Evolutionary conservation across 176 grass and related monocot genomes (phyloP).

Genomic region (Aegilops speltoides): DNA sequence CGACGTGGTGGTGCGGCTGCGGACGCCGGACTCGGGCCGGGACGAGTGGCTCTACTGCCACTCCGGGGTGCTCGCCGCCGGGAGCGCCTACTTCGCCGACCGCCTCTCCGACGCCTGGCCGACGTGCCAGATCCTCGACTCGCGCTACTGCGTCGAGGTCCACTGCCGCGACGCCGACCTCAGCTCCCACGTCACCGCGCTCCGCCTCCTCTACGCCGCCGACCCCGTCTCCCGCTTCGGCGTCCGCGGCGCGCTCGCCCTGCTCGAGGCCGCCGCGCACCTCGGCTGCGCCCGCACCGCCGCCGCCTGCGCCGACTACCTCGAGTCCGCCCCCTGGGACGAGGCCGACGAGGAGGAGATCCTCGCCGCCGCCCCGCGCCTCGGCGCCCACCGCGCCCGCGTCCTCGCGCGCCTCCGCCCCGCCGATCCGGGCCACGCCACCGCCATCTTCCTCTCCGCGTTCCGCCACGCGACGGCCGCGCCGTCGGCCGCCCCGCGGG

Average conservation of each 20-base stretch:
- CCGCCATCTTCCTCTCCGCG: slow-evolving; percentile 60
- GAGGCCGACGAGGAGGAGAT: slow-evolving; percentile 91
- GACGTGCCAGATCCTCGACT: slow-evolving; percentile 93
- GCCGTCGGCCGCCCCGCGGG: slow-evolving; percentile 15
- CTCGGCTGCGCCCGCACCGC: slow-evolving; percentile 52
- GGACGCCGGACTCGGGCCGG: slow-evolving; percentile 66
- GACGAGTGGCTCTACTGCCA: slow-evolving; percentile 97
- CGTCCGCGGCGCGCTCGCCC: slow-evolving; percentile 69
- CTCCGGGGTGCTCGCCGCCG: slow-evolving; percentile 56
- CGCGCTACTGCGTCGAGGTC: slow-evolving; percentile 79
- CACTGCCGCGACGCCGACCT: slow-evolving; percentile 66
- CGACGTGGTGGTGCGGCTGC: slow-evolving; percentile 88
- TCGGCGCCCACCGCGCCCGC: slow-evolving; percentile 44
- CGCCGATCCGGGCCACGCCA: slow-evolving; percentile 39
- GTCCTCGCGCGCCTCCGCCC: slow-evolving; percentile 75
- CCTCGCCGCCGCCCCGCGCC: slow-evolving; percentile 44
- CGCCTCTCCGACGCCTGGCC: slow-evolving; percentile 91
- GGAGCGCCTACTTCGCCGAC: slow-evolving; percentile 79
- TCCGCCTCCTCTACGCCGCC: slow-evolving; percentile 70
- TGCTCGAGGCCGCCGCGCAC: slow-evolving; percentile 58
- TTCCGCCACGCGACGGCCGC: slow-evolving; percentile 62
- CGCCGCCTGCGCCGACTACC: slow-evolving; percentile 54
- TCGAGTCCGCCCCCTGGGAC: slow-evolving; percentile 86
- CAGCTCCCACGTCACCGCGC: slow-evolving; percentile 62
- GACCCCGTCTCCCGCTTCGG: slow-evolving; percentile 72